Base-by-base conservation (phyloP, 2,329 filamentous ascomycete genomes). In the Xylariaceae sp. region DNA sequence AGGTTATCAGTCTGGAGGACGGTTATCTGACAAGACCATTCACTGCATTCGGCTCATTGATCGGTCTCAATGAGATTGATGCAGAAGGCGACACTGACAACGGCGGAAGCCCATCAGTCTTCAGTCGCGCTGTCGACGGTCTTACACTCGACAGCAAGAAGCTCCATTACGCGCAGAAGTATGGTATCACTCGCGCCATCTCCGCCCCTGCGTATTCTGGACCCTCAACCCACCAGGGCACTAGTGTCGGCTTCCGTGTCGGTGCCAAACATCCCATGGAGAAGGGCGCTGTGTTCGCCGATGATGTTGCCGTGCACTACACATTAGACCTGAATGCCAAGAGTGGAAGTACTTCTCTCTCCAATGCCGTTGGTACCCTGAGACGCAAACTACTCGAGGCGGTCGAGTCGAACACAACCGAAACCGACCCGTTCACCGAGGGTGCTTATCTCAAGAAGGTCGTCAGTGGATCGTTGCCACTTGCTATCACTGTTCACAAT, bases 61-160 rank as follows among this genome's bases (percentile, higher is more conserved):
- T 89, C 0, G 87, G 87, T 0, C 77, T 89, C 5, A 82, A 82
- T 62, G 85, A 83, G 56, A 88, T 89, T 56, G 80, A 82, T 59
- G 77, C 77, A 3, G 87, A 88, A 62, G 68, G 74, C 6, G 73
- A 74, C 51, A 82, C 79, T 0, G 81, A 83, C 62, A 83, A 84
- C 60, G 82, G 82, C 1, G 68, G 70, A 1, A 76, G 74, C 58
- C 71, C 72, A 0, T 70, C 75, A 0, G 68, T 74, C 4, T 87
- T 88, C 65, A 83, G 81, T 51, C 79, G 84, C 9, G 86, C 80
- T 6, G 72, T 83, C 3, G 82, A 86, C 64, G 83, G 82, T 0
- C 77, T 85, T 3, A 74, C 75, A 1, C 73, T 85, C 0, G 81
- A 81, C 57, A 80, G 76, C 30, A 82, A 83, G 71, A 84, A 86